These are phyloP conservation scores for Cryptosporidium felis DNA, from an alignment of 169 alveolate species.

Conservation along the genomic window DNA sequence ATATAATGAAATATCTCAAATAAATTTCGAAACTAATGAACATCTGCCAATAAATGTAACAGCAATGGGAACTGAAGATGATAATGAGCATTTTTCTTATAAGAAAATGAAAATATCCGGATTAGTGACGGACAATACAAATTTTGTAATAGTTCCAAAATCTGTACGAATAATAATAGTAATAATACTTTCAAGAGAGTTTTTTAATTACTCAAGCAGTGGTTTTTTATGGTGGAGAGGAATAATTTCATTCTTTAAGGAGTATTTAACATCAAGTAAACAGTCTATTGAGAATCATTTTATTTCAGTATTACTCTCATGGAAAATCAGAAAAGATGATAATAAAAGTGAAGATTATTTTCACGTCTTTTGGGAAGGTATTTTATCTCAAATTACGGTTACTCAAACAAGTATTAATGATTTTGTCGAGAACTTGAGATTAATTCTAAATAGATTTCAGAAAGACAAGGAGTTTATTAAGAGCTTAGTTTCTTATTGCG, in stretches of 20 bases:
- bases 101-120: background rate
- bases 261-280: slow-evolving; percentile 33
- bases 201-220: slow-evolving; percentile 7
- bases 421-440: slow-evolving; percentile 4
- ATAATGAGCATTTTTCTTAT: background rate
- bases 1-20: slow-evolving; percentile 15
- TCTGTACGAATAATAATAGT: slow-evolving; percentile 33
- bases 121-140: slow-evolving; percentile 55
- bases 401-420: slow-evolving; percentile 1
- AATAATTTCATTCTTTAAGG: slow-evolving; percentile 18
- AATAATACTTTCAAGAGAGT: slow-evolving; percentile 19
- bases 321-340: background rate
- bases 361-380: slow-evolving; percentile 54
- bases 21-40: background rate
- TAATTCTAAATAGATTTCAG: background rate
- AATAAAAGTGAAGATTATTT: background rate
- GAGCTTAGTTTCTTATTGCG: slow-evolving; percentile 5
- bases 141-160: slow-evolving; percentile 35
- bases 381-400: slow-evolving; percentile 23
- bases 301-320: slow-evolving; percentile 14
- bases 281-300: slow-evolving; percentile 1
- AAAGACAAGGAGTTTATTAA: slow-evolving; percentile 1
- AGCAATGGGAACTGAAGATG: background rate
- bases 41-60: slow-evolving; percentile 14
- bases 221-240: slow-evolving; percentile 68